Percentiles rank a stretch among this genome's conserved stretches.
Evolutionary conservation across 2,329 filamentous ascomycete species (phyloP).

Genomic region (Thelonectria olida): DNA sequence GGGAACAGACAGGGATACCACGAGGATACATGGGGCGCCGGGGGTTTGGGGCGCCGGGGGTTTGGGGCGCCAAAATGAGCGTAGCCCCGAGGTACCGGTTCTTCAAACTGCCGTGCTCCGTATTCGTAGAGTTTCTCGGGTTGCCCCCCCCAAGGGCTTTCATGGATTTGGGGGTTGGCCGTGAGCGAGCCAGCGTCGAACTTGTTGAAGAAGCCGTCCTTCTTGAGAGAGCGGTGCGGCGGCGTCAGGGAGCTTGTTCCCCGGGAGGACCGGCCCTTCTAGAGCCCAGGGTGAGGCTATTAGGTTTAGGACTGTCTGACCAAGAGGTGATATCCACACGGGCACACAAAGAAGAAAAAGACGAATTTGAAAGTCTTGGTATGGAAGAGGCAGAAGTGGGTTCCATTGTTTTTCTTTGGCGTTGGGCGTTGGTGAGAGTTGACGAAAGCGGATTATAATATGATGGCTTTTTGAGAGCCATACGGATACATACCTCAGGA

Average conservation of each 20-base stretch:
- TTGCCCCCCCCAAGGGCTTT: no score
- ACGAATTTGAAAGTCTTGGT: background rate
- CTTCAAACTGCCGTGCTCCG: background rate
- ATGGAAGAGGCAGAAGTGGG: background rate
- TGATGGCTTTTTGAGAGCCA: no score
- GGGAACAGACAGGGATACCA: constrained; percentile 24
- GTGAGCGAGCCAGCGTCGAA: no score
- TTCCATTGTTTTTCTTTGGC: background rate
- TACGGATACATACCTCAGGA: background rate
- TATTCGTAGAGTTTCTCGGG: no score
- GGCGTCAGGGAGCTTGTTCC: constrained; percentile 17
- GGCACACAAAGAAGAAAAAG: background rate
- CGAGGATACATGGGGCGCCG: constrained; percentile 6
- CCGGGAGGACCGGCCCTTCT: constrained; percentile 11
- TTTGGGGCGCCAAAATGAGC: background rate
- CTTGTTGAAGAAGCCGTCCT: background rate
- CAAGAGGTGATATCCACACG: background rate
- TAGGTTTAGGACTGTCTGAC: background rate
- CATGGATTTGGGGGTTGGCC: no score
- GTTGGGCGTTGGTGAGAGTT: constrained; percentile 1
- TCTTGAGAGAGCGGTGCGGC: constrained; percentile 1
- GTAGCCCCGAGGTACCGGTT: constrained; percentile 8
- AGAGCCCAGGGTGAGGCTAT: no score
- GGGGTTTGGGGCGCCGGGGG: background rate
- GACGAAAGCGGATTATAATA: background rate